Evolutionary conservation across 352 stramenopile genomes (phyloP).

Genomic region (Phytophthora podocarpi): DNA sequence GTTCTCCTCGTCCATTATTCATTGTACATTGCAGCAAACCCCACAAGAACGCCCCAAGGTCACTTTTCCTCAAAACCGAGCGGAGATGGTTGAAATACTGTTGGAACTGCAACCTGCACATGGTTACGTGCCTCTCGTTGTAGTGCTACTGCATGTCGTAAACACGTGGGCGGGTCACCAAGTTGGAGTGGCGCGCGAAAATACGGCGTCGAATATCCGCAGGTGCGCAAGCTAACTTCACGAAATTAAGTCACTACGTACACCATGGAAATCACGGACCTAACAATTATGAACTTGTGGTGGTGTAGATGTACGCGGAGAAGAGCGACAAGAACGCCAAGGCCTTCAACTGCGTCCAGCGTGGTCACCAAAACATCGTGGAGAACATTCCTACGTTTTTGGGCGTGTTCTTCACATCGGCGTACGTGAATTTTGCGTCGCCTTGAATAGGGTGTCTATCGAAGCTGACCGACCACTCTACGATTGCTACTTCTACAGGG

Average conservation of each 20-base stretch:
- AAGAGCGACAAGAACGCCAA: constrained; percentile 89
- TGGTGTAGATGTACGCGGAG: constrained; percentile 88
- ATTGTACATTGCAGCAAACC: no score
- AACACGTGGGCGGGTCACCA: constrained; percentile 4
- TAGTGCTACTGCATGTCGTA: constrained; percentile 14
- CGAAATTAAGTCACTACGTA: neutral
- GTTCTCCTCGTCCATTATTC: no score
- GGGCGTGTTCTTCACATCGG: constrained; percentile 53
- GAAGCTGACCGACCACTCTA: no score
- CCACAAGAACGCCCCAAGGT: no score
- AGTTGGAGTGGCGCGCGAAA: constrained; percentile 6
- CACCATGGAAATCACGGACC: no score
- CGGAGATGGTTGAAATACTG: no score
- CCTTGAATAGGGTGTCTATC: no score
- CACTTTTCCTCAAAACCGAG: no score
- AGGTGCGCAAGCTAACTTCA: constrained; percentile 6
- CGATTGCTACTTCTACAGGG: constrained; percentile 28
- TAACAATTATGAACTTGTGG: no score
- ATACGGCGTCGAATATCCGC: constrained; percentile 23
- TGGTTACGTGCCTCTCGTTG: constrained; percentile 16
- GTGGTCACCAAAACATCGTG: constrained; percentile 92
- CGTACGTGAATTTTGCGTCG: constrained; percentile 42
- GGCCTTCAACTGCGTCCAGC: constrained; percentile 92
- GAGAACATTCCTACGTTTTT: constrained; percentile 87
- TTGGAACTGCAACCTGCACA: constrained; percentile 13